Conservation (phyloP, 1,139 yeast species). For the Blastobotrys serpentis region DNA sequence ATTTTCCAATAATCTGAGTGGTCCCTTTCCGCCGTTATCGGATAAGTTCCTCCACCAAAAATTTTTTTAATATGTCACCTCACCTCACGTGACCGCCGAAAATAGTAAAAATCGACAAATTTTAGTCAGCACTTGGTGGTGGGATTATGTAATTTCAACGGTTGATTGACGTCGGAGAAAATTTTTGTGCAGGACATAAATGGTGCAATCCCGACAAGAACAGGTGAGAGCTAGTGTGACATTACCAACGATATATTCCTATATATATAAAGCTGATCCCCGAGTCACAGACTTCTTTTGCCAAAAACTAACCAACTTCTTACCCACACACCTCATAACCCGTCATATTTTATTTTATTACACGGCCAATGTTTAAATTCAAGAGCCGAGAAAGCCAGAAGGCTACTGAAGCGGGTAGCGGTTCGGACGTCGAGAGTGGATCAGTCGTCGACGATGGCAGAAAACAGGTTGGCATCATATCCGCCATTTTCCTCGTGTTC, state of each 20-base stretch:
- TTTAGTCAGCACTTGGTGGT: background rate
- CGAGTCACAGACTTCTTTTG: too few species aligned
- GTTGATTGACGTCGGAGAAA: background rate
- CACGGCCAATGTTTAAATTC: background rate
- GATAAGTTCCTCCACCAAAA: background rate
- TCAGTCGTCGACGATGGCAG: slow-evolving; percentile 12
- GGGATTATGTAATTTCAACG: background rate
- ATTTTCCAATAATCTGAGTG: background rate
- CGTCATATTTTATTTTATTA: too few species aligned
- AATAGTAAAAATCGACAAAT: background rate
- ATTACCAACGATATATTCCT: too few species aligned
- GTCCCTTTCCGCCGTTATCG: background rate
- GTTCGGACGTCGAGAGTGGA: slow-evolving; percentile 11
- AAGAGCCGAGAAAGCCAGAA: slow-evolving; percentile 2
- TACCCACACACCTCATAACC: too few species aligned
- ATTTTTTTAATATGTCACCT: slow-evolving; percentile 1
- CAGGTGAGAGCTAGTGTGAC: background rate
- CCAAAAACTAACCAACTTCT: too few species aligned
- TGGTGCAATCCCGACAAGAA: slow-evolving; percentile 4
- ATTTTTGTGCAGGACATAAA: background rate
- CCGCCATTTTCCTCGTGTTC: slow-evolving; percentile 67
- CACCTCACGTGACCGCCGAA: background rate
- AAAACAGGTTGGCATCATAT: slow-evolving; percentile 56
- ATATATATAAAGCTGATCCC: too few species aligned
- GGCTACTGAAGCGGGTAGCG: slow-evolving; percentile 10